These are phyloP conservation scores for Multifurca ochricompacta DNA, from an alignment of 768 basidiomycete genomes.

Conservation along the genomic window DNA sequence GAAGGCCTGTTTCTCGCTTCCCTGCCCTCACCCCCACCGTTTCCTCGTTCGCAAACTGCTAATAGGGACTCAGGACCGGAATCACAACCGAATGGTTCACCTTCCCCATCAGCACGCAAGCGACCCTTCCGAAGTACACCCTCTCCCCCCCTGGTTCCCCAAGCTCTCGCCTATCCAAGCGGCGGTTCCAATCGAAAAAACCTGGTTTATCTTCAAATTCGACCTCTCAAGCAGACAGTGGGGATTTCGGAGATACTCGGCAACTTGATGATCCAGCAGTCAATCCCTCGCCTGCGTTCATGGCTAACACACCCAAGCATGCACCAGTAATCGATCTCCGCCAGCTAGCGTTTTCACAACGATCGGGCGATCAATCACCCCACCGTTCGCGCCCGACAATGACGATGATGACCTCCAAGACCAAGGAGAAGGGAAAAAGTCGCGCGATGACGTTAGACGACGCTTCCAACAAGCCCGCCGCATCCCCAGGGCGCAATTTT, in stretches of 20 bases:
- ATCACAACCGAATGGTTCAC: background rate
- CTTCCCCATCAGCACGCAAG: background rate
- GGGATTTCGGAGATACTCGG: background rate
- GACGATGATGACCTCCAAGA: slow-evolving; percentile 3
- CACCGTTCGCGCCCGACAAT: slow-evolving; percentile 25
- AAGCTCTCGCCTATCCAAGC: background rate
- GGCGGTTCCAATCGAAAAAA: background rate
- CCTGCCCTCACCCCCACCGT: slow-evolving; percentile 6
- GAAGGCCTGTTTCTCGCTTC: background rate
- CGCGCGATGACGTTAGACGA: slow-evolving; percentile 6
- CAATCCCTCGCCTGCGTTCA: slow-evolving; percentile 22
- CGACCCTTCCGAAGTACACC: background rate
- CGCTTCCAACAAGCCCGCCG: slow-evolving; percentile 19
- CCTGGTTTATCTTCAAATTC: background rate
- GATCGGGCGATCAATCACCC: slow-evolving; percentile 28
- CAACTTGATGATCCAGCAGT: slow-evolving; percentile 25
- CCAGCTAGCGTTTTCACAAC: slow-evolving; percentile 38
- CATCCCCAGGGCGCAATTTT: slow-evolving; percentile 32
- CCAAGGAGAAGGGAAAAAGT: background rate
- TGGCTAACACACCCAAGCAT: slow-evolving; percentile 26
- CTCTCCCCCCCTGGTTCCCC: background rate
- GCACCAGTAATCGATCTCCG: slow-evolving; percentile 33
- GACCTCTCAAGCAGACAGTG: background rate
- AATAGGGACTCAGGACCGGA: background rate
- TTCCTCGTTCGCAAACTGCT: slow-evolving; percentile 10